A percentile compares a stretch with the other conserved stretches of the same genome.
Conservation (phyloP, 768 basidiomycete species). For the Aureoboletus auriporus region DNA sequence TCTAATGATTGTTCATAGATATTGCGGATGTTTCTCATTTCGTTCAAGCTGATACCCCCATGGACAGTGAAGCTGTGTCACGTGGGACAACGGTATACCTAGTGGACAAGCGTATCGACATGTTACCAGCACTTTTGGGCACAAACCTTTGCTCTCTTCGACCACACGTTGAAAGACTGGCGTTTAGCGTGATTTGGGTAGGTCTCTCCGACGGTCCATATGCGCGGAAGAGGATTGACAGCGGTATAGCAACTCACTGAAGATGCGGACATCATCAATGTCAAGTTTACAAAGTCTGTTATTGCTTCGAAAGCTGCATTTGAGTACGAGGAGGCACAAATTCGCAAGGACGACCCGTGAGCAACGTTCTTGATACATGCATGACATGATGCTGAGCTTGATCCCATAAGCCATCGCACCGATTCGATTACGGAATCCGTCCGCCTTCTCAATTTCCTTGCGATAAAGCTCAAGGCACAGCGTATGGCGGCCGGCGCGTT, state of each 20-base stretch:
- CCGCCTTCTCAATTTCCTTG: constrained; percentile 83
- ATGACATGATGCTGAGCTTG: neutral
- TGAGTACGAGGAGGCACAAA: constrained; percentile 95
- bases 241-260: constrained; percentile 74
- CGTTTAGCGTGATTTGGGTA: constrained; percentile 96
- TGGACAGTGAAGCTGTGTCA: constrained; percentile 95
- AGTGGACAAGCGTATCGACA: constrained; percentile 97
- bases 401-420: constrained; percentile 52
- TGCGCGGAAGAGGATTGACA: neutral
- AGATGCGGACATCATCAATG: constrained; percentile 84
- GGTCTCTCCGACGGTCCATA: constrained; percentile 2
- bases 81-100: constrained; percentile 97
- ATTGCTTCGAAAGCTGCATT: constrained; percentile 96
- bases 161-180: constrained; percentile 89
- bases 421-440: constrained; percentile 85
- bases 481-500: constrained; percentile 97
- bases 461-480: constrained; percentile 75
- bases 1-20: constrained; percentile 44
- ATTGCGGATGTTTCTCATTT: constrained; percentile 99
- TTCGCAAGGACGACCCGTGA: constrained; percentile 88
- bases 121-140: constrained; percentile 90
- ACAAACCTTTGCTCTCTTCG: constrained; percentile 94
- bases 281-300: constrained; percentile 92
- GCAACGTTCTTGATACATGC: constrained; percentile 22
- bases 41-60: constrained; percentile 86